Evolutionary conservation across 106 monocot species (phyloP).

Genomic region (Allium sativum): DNA sequence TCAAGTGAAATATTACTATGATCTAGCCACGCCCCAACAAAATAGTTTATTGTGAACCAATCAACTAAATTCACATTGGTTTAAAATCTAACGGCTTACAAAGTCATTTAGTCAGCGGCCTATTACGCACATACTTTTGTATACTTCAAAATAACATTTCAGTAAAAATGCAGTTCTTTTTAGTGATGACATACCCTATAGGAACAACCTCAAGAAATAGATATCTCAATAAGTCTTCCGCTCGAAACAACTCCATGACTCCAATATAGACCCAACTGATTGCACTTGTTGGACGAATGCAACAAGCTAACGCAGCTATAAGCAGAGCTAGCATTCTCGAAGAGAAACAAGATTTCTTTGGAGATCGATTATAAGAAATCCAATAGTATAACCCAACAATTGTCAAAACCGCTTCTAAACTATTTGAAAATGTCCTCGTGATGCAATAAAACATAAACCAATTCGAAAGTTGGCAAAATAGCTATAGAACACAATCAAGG

Average conservation of each 20-base stretch:
- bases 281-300: conserved; percentile 90
- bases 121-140: background rate
- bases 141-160: background rate
- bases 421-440: conserved; percentile 78
- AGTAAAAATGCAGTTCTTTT: background rate
- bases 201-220: conserved; percentile 77
- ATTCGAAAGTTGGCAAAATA: conserved; percentile 77
- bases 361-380: conserved; percentile 29
- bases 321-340: conserved; percentile 66
- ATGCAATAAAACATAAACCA: conserved; percentile 98
- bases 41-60: no score
- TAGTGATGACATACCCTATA: conserved; percentile 60
- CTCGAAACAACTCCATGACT: conserved; percentile 36
- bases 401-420: conserved; percentile 78
- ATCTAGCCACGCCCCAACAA: no score
- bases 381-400: conserved; percentile 66
- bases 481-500: conserved; percentile 40
- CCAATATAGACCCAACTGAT: conserved; percentile 93
- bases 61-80: no score
- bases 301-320: conserved; percentile 72
- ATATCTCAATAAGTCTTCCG: conserved; percentile 24
- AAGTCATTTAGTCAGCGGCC: no score
- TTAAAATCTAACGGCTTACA: no score
- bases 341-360: conserved; percentile 14
- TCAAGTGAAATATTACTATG: no score